A percentile compares a stretch with the other conserved stretches of the same genome.
These are phyloP conservation scores for Malus hybrid DNA, from an alignment of 331 rosid species.

Conservation along the genomic window DNA sequence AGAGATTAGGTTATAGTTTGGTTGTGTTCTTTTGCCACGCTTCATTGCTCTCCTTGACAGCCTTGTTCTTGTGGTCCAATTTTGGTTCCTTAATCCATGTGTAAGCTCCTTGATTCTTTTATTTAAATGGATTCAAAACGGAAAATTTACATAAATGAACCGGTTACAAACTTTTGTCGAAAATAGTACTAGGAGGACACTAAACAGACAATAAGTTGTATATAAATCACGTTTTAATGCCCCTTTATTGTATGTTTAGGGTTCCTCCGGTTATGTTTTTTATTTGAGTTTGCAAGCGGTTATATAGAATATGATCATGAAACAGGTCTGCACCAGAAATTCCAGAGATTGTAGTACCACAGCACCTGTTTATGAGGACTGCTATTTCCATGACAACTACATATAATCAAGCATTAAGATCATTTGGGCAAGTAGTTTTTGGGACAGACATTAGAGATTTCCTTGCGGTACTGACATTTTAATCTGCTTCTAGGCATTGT, in stretches of 20 bases:
- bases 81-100: slow-evolving; percentile 23
- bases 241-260: no score
- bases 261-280: no score
- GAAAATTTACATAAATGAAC: no score
- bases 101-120: slow-evolving; percentile 26
- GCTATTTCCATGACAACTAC: slow-evolving; percentile 26
- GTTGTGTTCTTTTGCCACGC: slow-evolving; percentile 41
- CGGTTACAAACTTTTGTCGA: no score
- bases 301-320: not conserved
- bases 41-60: slow-evolving; percentile 21
- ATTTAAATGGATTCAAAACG: not conserved
- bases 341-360: slow-evolving; percentile 28
- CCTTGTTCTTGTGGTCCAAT: slow-evolving; percentile 38
- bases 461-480: slow-evolving; percentile 28
- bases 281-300: not conserved
- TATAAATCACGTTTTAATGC: no score
- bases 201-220: no score
- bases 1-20: slow-evolving; percentile 40
- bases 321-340: slow-evolving; percentile 35
- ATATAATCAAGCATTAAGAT: slow-evolving; percentile 17
- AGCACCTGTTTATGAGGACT: slow-evolving; percentile 20
- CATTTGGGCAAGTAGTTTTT: slow-evolving; percentile 29
- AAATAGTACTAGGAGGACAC: no score
- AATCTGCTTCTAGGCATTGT: slow-evolving; percentile 7
- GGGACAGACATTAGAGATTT: slow-evolving; percentile 35